Percentiles rank a stretch among this genome's conserved stretches.
These are phyloP conservation scores for Mycena epipterygia DNA, from an alignment of 768 basidiomycete genomes.

Conservation along the genomic window DNA sequence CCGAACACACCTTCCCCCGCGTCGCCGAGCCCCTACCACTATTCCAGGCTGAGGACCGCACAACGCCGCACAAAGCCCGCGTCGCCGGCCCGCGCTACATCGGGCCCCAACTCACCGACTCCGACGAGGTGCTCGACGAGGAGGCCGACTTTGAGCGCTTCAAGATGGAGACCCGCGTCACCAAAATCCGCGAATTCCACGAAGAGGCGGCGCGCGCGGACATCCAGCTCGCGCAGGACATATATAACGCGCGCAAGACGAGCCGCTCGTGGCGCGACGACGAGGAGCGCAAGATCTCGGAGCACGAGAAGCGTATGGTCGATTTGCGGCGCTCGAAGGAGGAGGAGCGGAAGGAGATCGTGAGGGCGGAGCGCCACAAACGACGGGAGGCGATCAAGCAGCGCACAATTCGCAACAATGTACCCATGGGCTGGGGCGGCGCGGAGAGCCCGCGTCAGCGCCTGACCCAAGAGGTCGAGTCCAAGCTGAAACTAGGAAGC, in stretches of 20 bases:
- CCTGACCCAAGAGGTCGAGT: constrained; percentile 38
- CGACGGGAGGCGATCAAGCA: constrained; percentile 48
- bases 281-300: constrained; percentile 47
- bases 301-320: constrained; percentile 56
- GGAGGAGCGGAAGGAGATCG: constrained; percentile 60
- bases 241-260: constrained; percentile 53
- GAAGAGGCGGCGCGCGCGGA: constrained; percentile 59
- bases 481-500: constrained; percentile 21
- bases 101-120: constrained; percentile 39
- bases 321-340: constrained; percentile 62
- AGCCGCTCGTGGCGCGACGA: constrained; percentile 46
- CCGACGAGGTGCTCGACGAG: constrained; percentile 29
- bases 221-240: constrained; percentile 52
- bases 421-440: not conserved
- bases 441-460: constrained; percentile 26
- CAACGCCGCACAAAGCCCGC: constrained; percentile 12
- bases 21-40: not conserved
- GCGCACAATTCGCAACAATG: constrained; percentile 4
- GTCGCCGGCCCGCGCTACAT: constrained; percentile 37
- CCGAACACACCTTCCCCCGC: constrained; percentile 21
- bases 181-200: constrained; percentile 67
- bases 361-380: constrained; percentile 54
- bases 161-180: constrained; percentile 60
- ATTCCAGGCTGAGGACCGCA: not conserved
- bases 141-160: constrained; percentile 41